Conservation (phyloP, 2,329 filamentous ascomycete genomes). For the Endocalyx cinctus region DNA sequence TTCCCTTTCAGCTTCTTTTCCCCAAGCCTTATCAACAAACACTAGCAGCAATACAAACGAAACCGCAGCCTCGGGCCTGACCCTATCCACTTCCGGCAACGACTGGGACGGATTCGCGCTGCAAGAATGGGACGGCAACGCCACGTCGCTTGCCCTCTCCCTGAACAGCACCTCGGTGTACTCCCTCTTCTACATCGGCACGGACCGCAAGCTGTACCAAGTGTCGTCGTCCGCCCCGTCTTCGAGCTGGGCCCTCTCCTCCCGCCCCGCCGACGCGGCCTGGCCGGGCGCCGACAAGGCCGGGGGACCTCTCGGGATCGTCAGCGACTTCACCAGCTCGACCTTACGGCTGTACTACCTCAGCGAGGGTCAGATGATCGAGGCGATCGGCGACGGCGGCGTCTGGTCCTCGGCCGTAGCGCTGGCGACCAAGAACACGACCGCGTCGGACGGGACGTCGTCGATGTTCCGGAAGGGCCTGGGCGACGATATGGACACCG, state of each 20-base stretch:
- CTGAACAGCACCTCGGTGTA: constrained; percentile 24
- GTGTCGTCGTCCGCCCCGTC: constrained; percentile 19
- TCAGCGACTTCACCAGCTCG: constrained; percentile 19
- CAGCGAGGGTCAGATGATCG: constrained; percentile 25
- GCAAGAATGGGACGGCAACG: constrained; percentile 26
- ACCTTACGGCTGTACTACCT: constrained; percentile 30
- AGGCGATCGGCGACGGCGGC: constrained; percentile 24
- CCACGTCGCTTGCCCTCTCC: constrained; percentile 22
- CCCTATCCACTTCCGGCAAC: constrained; percentile 13
- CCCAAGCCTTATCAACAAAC: constrained; percentile 20
- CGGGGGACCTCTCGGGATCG: constrained; percentile 26
- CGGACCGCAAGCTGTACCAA: constrained; percentile 29
- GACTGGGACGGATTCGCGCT: too few species aligned
- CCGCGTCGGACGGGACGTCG: constrained; percentile 3
- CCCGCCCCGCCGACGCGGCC: constrained; percentile 11
- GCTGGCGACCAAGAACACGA: constrained; percentile 22
- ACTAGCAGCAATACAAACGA: constrained; percentile 20
- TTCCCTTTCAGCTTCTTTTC: constrained; percentile 30
- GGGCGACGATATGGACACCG: constrained; percentile 1
- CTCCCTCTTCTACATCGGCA: constrained; percentile 33
- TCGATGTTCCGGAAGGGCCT: background rate
- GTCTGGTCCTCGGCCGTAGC: constrained; percentile 24
- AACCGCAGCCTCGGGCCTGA: constrained; percentile 15
- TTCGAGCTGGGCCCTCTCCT: constrained; percentile 23
- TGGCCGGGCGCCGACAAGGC: constrained; percentile 16